Conservation (phyloP, 2,329 filamentous ascomycete genomes). For the Periconia sp. region DNA sequence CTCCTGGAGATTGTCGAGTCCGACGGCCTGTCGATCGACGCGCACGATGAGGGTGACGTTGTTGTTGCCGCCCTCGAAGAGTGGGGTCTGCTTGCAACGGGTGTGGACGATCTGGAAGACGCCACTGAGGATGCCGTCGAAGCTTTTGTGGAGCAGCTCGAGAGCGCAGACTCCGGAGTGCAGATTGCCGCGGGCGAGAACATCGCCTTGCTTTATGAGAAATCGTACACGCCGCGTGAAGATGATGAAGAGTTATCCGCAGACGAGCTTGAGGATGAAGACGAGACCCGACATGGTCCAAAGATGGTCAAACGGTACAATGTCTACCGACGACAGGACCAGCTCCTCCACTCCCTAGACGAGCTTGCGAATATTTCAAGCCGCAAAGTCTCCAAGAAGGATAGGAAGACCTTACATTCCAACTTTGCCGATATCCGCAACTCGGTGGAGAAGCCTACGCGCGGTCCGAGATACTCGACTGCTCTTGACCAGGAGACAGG, state of each 20-base stretch:
- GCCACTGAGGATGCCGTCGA: slow-evolving; percentile 76
- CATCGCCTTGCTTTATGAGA: slow-evolving; percentile 84
- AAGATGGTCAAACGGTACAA: slow-evolving; percentile 68
- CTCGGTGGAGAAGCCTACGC: slow-evolving; percentile 69
- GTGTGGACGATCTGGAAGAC: slow-evolving; percentile 75
- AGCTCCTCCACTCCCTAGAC: slow-evolving; percentile 65
- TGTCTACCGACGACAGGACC: slow-evolving; percentile 68
- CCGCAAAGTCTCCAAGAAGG: slow-evolving; percentile 69
- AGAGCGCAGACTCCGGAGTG: slow-evolving; percentile 73
- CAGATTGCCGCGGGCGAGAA: slow-evolving; percentile 80
- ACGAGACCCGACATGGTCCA: slow-evolving; percentile 27
- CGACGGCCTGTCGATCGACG: slow-evolving; percentile 75
- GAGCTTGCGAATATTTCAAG: slow-evolving; percentile 66
- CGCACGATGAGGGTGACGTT: slow-evolving; percentile 71
- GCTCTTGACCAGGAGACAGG: slow-evolving; percentile 67
- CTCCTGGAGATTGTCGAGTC: slow-evolving; percentile 79
- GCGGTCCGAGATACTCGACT: slow-evolving; percentile 70
- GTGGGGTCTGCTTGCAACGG: slow-evolving; percentile 81
- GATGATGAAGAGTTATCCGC: slow-evolving; percentile 60
- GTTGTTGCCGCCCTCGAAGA: slow-evolving; percentile 77
- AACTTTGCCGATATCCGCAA: slow-evolving; percentile 71
- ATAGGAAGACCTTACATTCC: slow-evolving; percentile 69
- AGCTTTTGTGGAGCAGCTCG: slow-evolving; percentile 83
- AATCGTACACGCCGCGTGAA: slow-evolving; percentile 65
- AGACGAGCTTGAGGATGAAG: slow-evolving; percentile 56